These are phyloP conservation scores for Auriscalpium vulgare DNA, from an alignment of 768 basidiomycete species.

Conservation along the genomic window DNA sequence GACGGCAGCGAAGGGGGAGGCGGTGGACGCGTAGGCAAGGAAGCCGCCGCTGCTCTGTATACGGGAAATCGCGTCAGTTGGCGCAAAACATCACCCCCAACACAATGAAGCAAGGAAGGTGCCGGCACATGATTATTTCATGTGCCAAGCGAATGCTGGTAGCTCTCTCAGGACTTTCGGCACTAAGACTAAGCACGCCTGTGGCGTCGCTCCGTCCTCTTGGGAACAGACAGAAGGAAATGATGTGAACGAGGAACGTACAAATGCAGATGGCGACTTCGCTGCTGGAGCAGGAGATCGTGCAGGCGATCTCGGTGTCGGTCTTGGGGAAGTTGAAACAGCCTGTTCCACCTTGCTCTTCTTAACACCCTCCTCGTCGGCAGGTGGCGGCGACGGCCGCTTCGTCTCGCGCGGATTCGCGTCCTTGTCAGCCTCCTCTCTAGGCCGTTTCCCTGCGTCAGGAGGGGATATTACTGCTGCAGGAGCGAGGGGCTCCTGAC, in stretches of 20 bases:
- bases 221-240: neutral
- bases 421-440: conserved; percentile 56
- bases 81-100: neutral
- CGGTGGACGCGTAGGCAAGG: conserved; percentile 69
- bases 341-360: conserved; percentile 6
- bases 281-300: conserved; percentile 4
- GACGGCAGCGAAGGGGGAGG: conserved; percentile 67
- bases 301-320: neutral
- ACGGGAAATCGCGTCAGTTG: too few relatives aligned
- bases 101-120: neutral
- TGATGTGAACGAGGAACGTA: neutral
- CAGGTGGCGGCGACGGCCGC: conserved; percentile 62
- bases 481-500: conserved; percentile 31
- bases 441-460: conserved; percentile 33
- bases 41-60: conserved; percentile 41
- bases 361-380: conserved; percentile 25
- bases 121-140: too few relatives aligned
- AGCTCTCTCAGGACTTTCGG: too few relatives aligned
- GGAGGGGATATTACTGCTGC: neutral
- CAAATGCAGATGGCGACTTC: conserved; percentile 10
- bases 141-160: too few relatives aligned
- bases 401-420: conserved; percentile 43
- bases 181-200: too few relatives aligned
- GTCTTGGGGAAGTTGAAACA: neutral
- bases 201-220: conserved; percentile 9